These are phyloP conservation scores for Backusella macrospora DNA, from an alignment of 192 early-diverging fungal genomes.

Conservation along the genomic window DNA sequence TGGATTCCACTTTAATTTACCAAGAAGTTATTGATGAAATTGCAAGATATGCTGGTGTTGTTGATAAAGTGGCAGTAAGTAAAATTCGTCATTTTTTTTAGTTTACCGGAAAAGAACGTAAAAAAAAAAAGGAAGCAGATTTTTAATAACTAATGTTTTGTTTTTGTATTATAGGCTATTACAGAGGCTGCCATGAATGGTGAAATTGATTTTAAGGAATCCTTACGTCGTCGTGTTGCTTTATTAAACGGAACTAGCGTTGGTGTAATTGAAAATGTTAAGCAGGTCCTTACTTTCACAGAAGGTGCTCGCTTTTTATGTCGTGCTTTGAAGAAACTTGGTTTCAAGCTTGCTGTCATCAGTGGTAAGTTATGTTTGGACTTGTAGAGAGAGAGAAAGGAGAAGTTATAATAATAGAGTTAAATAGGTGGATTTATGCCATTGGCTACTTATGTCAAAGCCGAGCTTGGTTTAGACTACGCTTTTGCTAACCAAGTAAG, in stretches of 20 bases:
- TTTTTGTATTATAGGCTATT: constrained; percentile 63
- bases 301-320: constrained; percentile 92
- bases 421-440: constrained; percentile 87
- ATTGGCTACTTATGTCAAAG: constrained; percentile 89
- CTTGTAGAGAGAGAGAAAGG: neutral
- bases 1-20: constrained; percentile 98
- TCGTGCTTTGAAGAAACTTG: constrained; percentile 84
- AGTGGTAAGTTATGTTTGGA: constrained; percentile 55
- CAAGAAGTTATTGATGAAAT: constrained; percentile 99
- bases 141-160: neutral
- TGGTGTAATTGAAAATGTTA: constrained; percentile 78
- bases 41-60: constrained; percentile 88
- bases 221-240: constrained; percentile 81
- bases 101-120: neutral
- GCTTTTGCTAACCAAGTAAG: constrained; percentile 92
- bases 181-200: constrained; percentile 98
- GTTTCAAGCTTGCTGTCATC: constrained; percentile 95
- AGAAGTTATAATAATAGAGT: neutral
- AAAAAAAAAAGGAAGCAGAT: neutral
- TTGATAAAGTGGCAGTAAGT: constrained; percentile 85
- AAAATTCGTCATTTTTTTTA: constrained; percentile 10
- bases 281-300: constrained; percentile 78
- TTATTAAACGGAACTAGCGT: constrained; percentile 87
- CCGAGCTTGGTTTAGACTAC: constrained; percentile 90
- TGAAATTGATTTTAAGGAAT: constrained; percentile 97